These are phyloP conservation scores for Colletotrichum sansevieriae DNA, from an alignment of 2,329 filamentous ascomycete species.

Conservation along the genomic window DNA sequence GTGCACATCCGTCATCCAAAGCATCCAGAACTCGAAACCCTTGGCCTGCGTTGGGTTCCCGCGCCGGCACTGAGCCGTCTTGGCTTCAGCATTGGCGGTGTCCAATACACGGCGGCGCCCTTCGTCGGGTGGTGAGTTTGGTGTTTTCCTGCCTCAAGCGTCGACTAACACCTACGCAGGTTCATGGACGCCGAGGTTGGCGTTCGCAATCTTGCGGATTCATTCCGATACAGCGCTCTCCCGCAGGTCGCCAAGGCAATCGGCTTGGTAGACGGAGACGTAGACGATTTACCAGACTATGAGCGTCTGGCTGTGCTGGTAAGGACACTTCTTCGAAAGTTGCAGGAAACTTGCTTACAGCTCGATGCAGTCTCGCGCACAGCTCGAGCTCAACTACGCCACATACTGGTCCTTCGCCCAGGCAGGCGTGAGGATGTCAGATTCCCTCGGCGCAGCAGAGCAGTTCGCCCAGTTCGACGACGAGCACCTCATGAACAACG, in stretches of 20 bases:
- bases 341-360: slow-evolving; percentile 4
- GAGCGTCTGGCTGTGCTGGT: slow-evolving; percentile 38
- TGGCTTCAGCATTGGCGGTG: slow-evolving; percentile 39
- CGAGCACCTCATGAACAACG: slow-evolving; percentile 41
- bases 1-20: slow-evolving; percentile 39
- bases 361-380: slow-evolving; percentile 32
- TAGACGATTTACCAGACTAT: slow-evolving; percentile 37
- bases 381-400: slow-evolving; percentile 41
- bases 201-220: slow-evolving; percentile 36
- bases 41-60: slow-evolving; percentile 40
- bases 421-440: slow-evolving; percentile 37
- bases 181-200: slow-evolving; percentile 41
- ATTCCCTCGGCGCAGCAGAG: slow-evolving; percentile 38
- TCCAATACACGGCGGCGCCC: slow-evolving; percentile 37
- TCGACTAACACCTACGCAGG: slow-evolving; percentile 14
- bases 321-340: neutral
- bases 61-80: slow-evolving; percentile 39
- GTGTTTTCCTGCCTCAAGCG: neutral
- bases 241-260: slow-evolving; percentile 36
- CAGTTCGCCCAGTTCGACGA: slow-evolving; percentile 39
- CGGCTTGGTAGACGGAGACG: slow-evolving; percentile 33
- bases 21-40: slow-evolving; percentile 34
- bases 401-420: slow-evolving; percentile 39
- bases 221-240: slow-evolving; percentile 38
- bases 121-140: slow-evolving; percentile 33